phyloP scores from a whole-genome alignment of 1,284 basidiomycete genomes.

The Ganoderma sinense region DNA sequence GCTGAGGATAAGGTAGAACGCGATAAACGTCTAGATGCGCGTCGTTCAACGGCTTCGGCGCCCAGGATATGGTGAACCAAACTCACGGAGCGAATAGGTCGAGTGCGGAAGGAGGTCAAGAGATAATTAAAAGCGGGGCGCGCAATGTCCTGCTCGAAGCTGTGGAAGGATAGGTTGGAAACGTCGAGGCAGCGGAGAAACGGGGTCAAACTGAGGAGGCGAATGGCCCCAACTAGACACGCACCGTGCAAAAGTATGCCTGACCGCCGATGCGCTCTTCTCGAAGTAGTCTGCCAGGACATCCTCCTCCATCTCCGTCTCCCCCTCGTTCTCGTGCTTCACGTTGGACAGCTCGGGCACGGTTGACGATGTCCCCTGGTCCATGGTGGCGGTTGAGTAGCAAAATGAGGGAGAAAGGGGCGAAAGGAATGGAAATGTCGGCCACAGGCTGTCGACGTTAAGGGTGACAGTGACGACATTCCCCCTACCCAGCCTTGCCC shows the following conservation, averaged over 20 bases:
- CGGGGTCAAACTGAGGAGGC: not conserved
- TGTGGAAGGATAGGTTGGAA: not conserved
- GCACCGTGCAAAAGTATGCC: slow-evolving; percentile 24
- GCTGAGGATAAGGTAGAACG: slow-evolving; percentile 22
- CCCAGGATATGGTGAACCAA: not conserved
- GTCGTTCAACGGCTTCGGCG: too few relatives aligned
- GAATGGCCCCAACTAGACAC: not conserved
- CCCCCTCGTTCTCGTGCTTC: slow-evolving; percentile 1
- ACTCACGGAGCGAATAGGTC: slow-evolving; percentile 27
- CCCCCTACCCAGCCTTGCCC: too few relatives aligned
- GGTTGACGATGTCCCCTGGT: not conserved
- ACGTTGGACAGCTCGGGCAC: not conserved
- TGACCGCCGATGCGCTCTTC: slow-evolving; percentile 27
- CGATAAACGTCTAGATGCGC: slow-evolving; percentile 18
- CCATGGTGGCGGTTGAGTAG: not conserved
- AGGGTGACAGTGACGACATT: slow-evolving; percentile 1
- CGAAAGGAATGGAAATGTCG: not conserved
- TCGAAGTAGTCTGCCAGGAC: slow-evolving; percentile 29
- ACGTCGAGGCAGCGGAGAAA: not conserved
- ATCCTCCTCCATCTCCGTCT: slow-evolving; percentile 19
- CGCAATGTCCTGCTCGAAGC: slow-evolving; percentile 24
- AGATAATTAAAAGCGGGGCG: slow-evolving; percentile 22
- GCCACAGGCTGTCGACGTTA: slow-evolving; percentile 1
- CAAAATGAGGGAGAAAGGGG: not conserved
- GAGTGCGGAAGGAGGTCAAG: slow-evolving; percentile 12